A percentile compares a stretch with the other conserved stretches of the same genome.
These are phyloP conservation scores for Penicillium cinerascens DNA, from an alignment of 495 filamentous ascomycete genomes.

Conservation along the genomic window DNA sequence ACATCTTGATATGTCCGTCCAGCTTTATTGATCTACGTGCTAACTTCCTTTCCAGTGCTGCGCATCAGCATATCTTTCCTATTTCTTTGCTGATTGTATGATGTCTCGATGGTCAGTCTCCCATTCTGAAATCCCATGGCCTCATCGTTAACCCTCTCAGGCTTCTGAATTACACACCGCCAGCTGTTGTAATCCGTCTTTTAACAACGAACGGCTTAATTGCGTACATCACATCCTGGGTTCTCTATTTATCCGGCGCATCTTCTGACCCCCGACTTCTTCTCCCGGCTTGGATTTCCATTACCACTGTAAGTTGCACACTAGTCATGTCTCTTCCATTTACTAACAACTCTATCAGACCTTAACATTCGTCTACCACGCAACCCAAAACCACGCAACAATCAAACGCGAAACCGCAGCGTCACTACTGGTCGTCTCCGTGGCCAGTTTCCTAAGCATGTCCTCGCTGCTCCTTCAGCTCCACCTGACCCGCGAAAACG, in stretches of 20 bases:
- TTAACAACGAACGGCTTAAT: slow-evolving; percentile 75
- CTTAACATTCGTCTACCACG: slow-evolving; percentile 73
- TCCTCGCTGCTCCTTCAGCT: slow-evolving; percentile 64
- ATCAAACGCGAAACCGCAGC: slow-evolving; percentile 78
- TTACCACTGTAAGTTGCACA: slow-evolving; percentile 59
- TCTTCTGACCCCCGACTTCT: slow-evolving; percentile 72
- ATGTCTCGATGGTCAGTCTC: slow-evolving; percentile 80
- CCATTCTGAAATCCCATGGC: neutral
- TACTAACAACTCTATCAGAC: slow-evolving; percentile 42
- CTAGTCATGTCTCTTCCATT: neutral
- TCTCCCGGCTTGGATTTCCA: slow-evolving; percentile 82
- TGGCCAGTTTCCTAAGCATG: slow-evolving; percentile 74
- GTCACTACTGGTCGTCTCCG: slow-evolving; percentile 71
- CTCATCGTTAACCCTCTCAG: slow-evolving; percentile 31
- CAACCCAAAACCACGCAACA: slow-evolving; percentile 75
- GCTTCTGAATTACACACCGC: slow-evolving; percentile 85
- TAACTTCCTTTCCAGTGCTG: slow-evolving; percentile 54
- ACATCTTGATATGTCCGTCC: neutral
- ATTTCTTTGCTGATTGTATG: slow-evolving; percentile 87
- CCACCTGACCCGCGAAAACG: slow-evolving; percentile 62
- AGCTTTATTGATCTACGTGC: neutral
- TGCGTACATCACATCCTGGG: slow-evolving; percentile 76
- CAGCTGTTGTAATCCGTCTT: slow-evolving; percentile 78
- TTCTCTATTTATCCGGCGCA: slow-evolving; percentile 71
- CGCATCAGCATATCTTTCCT: slow-evolving; percentile 80